Evolutionary conservation across 768 basidiomycete species (phyloP).

Genomic region (Cyclocybe aegerita): DNA sequence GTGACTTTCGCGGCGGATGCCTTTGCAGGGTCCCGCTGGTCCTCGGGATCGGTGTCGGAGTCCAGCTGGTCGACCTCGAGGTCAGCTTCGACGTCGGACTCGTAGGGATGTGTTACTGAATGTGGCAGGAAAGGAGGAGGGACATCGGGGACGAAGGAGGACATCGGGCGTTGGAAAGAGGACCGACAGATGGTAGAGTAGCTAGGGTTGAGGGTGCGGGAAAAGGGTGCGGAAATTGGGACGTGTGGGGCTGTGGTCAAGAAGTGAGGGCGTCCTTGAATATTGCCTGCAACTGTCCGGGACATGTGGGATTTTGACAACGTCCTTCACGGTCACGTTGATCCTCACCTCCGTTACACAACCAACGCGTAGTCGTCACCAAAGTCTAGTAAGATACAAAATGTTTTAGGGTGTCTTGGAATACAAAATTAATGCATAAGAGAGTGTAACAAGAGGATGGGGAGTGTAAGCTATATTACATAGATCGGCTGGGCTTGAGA

Average conservation of each 20-base stretch:
- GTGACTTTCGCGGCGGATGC: slow-evolving; percentile 24
- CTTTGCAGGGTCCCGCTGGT: slow-evolving; percentile 24
- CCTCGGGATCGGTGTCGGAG: slow-evolving; percentile 50
- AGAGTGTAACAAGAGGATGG: no score
- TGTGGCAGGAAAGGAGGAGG: slow-evolving; percentile 2
- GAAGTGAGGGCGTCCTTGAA: background rate
- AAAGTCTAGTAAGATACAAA: no score
- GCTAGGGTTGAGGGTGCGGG: background rate
- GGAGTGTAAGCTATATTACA: no score
- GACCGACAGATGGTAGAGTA: slow-evolving; percentile 1
- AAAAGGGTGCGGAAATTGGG: slow-evolving; percentile 2
- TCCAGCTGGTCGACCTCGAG: slow-evolving; percentile 68
- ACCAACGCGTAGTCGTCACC: background rate
- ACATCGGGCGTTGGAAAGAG: slow-evolving; percentile 1
- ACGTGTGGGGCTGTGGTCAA: slow-evolving; percentile 1
- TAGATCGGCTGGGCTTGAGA: no score
- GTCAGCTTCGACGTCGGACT: slow-evolving; percentile 57
- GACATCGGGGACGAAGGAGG: slow-evolving; percentile 12
- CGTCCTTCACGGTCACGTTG: slow-evolving; percentile 27
- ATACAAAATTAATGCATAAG: no score
- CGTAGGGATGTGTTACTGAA: slow-evolving; percentile 14
- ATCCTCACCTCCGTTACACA: background rate
- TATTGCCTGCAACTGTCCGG: background rate
- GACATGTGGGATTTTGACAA: slow-evolving; percentile 20
- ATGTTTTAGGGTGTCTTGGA: no score